A percentile compares a stretch with the other conserved stretches of the same genome.
Conservation (phyloP, 805 yeast genomes). For the Komagataella mondaviorum region DNA sequence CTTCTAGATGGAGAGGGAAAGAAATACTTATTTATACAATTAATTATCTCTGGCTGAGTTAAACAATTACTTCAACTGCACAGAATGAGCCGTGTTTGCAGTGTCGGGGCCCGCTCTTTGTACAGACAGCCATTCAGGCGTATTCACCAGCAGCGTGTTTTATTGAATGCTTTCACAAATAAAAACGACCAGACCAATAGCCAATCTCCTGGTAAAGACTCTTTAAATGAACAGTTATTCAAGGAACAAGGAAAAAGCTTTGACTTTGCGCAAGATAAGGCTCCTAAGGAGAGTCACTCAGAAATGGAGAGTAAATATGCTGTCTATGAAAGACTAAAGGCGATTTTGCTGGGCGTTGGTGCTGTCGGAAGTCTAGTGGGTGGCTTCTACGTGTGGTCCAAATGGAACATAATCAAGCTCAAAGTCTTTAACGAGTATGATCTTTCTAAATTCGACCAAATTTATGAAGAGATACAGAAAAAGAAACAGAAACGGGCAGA, state of each 20-base stretch:
- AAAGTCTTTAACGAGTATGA: conserved; percentile 19
- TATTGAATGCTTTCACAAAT: background rate
- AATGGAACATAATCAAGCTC: conserved; percentile 26
- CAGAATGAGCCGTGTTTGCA: background rate
- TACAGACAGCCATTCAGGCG: background rate
- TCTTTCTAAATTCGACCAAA: conserved; percentile 22
- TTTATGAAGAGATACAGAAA: conserved; percentile 17
- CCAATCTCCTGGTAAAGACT: background rate
- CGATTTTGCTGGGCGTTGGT: conserved; percentile 26
- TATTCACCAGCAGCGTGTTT: background rate
- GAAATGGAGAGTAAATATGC: conserved; percentile 19
- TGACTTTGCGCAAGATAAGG: background rate
- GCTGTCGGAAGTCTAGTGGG: conserved; percentile 25
- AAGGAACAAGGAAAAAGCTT: background rate
- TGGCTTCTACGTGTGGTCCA: conserved; percentile 23
- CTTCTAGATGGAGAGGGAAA: background rate
- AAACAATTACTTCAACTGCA: background rate
- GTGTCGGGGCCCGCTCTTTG: background rate
- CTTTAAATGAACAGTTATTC: background rate
- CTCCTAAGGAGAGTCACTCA: background rate
- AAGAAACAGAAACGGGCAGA: conserved; percentile 9
- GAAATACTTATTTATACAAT: too few species aligned
- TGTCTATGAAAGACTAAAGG: conserved; percentile 28
- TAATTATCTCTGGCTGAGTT: background rate
- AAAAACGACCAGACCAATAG: background rate